phyloP scores from a whole-genome alignment of 225 moss, liverwort and hornwort species.

The Anthoceros angustus region DNA sequence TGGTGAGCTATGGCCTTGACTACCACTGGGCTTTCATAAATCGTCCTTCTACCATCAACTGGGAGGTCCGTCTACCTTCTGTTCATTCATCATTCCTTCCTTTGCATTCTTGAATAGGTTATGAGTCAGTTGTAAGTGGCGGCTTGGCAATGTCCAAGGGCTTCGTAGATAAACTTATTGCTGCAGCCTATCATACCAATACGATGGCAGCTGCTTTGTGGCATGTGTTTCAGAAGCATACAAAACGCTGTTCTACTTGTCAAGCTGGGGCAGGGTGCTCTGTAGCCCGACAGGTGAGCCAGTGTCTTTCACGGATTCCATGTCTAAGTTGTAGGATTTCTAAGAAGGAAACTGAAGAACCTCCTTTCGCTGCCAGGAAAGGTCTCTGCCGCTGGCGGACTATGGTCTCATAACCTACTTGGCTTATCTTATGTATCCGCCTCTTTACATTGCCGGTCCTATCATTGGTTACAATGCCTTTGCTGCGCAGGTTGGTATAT shows the following conservation, averaged over 20 bases:
- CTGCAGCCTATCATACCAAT: neutral
- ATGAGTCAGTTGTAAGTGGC: too few relatives aligned
- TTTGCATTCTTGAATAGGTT: neutral
- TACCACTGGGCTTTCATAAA: constrained; percentile 56
- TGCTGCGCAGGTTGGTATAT: constrained; percentile 61
- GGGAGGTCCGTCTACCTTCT: constrained; percentile 86
- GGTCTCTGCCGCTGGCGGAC: constrained; percentile 31
- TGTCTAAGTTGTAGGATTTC: neutral
- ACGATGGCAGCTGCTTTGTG: neutral
- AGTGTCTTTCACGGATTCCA: neutral
- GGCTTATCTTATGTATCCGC: constrained; percentile 75
- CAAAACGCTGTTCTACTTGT: constrained; percentile 22
- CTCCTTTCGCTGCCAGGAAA: constrained; percentile 35
- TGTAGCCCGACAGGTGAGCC: constrained; percentile 27
- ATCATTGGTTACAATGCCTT: constrained; percentile 88
- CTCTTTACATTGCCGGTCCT: constrained; percentile 90
- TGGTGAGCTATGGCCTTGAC: constrained; percentile 92
- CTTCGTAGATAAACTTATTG: too few relatives aligned
- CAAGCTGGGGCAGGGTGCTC: constrained; percentile 24
- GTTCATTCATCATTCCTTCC: constrained; percentile 30
- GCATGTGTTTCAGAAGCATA: constrained; percentile 20
- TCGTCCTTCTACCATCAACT: constrained; percentile 64
- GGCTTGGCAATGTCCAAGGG: too few relatives aligned
- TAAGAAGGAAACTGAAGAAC: neutral
- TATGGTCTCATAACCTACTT: constrained; percentile 72